Conservation (phyloP, 495 filamentous ascomycete genomes). For the Aspergillus heteromorphus region DNA sequence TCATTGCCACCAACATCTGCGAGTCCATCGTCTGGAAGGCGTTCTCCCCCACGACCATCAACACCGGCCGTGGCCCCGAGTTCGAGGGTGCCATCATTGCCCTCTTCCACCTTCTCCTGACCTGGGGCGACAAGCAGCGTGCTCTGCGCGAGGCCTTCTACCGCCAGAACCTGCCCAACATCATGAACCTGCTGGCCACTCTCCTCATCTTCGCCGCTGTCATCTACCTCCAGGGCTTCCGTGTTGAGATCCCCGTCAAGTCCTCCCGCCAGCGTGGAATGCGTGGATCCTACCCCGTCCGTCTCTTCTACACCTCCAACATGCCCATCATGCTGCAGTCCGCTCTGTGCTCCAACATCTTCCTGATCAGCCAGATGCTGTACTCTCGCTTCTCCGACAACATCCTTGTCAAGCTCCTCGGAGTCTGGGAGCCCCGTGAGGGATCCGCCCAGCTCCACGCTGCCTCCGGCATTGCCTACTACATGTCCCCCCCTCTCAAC, state of each 20-base stretch:
- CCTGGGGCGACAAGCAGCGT: constrained; percentile 97
- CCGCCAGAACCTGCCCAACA: constrained; percentile 98
- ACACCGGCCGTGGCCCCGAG: constrained; percentile 97
- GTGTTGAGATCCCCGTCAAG: constrained; percentile 99
- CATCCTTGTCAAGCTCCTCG: constrained; percentile 90
- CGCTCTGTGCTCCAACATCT: constrained; percentile 96
- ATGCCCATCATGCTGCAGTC: constrained; percentile 99
- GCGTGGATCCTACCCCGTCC: constrained; percentile 70
- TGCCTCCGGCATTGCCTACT: constrained; percentile 89
- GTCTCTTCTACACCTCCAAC: constrained; percentile 62
- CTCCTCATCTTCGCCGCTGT: constrained; percentile 91
- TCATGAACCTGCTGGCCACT: constrained; percentile 97
- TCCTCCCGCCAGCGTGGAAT: constrained; percentile 97
- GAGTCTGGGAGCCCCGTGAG: constrained; percentile 97
- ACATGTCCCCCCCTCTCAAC: constrained; percentile 98
- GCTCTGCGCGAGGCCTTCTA: constrained; percentile 98
- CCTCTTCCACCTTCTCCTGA: constrained; percentile 95
- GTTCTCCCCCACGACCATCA: constrained; percentile 98
- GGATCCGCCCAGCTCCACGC: constrained; percentile 94
- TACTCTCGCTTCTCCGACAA: constrained; percentile 98
- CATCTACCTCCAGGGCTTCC: constrained; percentile 99
- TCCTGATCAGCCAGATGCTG: constrained; percentile 97
- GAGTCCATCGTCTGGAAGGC: constrained; percentile 99
- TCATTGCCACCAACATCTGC: constrained; percentile 99
- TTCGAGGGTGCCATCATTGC: constrained; percentile 99